phyloP scores from a whole-genome alignment of 169 alveolate species.

The Plasmodium cynomolgi region DNA sequence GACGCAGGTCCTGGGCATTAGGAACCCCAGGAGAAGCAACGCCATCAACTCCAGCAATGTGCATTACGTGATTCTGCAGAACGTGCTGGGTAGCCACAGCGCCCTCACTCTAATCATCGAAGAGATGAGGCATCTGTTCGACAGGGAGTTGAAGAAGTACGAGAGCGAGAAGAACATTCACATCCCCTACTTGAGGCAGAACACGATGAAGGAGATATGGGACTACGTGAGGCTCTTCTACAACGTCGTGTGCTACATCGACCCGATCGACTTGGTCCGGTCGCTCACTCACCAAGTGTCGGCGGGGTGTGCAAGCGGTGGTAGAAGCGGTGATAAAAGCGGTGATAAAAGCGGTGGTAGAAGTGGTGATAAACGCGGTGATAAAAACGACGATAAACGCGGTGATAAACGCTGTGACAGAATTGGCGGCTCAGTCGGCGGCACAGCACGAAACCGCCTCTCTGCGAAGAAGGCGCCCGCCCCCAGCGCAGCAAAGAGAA shows the following conservation, averaged over 20 bases:
- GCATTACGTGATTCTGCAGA: slow-evolving; percentile 40
- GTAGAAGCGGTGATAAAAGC: not conserved
- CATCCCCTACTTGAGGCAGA: slow-evolving; percentile 50
- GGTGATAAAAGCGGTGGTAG: not conserved
- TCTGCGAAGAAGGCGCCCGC: not conserved
- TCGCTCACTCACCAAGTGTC: slow-evolving; percentile 32
- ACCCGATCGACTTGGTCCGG: slow-evolving; percentile 65
- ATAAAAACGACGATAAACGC: not conserved
- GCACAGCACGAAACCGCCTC: not conserved
- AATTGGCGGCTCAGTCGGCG: not conserved
- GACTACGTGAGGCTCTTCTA: slow-evolving; percentile 56
- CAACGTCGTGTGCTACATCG: slow-evolving; percentile 51
- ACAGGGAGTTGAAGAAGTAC: slow-evolving; percentile 54
- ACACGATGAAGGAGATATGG: slow-evolving; percentile 66
- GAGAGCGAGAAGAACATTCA: slow-evolving; percentile 56
- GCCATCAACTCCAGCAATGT: slow-evolving; percentile 27
- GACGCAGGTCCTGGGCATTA: slow-evolving; percentile 50
- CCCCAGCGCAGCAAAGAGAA: not conserved
- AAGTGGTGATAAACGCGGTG: not conserved
- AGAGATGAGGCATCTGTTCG: slow-evolving; percentile 48
- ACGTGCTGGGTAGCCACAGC: slow-evolving; percentile 43
- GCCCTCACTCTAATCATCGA: slow-evolving; percentile 32
- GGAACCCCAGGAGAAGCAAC: not conserved
- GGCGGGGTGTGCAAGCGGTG: not conserved
- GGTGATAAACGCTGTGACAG: not conserved